A percentile compares a stretch with the other conserved stretches of the same genome.
These are phyloP conservation scores for Colletotrichum sp. DNA, from an alignment of 2,329 filamentous ascomycete genomes.

Conservation along the genomic window DNA sequence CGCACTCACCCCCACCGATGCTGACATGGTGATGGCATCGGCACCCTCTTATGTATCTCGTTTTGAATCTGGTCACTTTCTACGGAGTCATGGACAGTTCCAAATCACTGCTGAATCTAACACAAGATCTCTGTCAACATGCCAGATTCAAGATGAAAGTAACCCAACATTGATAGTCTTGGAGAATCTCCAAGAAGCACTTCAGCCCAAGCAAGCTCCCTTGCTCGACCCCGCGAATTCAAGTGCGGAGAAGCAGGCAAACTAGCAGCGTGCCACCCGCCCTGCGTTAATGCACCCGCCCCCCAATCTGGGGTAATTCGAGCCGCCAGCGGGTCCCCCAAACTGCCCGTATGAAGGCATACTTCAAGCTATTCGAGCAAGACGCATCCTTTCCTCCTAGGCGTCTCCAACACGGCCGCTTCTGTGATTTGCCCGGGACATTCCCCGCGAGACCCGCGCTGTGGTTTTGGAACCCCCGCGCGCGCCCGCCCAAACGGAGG, in stretches of 20 bases:
- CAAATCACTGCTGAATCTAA: neutral
- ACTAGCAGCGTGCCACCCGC: neutral
- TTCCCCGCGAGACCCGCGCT: neutral
- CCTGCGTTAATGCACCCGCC: neutral
- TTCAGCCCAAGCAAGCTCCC: neutral
- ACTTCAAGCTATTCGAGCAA: neutral
- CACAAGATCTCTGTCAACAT: neutral
- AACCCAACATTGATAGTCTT: neutral
- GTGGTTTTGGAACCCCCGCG: neutral
- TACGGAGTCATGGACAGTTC: neutral
- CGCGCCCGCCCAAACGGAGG: neutral
- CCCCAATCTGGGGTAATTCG: conserved; percentile 12
- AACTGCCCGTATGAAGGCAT: neutral
- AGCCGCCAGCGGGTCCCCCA: conserved; percentile 7
- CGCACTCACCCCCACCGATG: neutral
- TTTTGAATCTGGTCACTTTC: neutral
- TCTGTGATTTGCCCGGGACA: conserved; percentile 5
- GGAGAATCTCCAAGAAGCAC: neutral
- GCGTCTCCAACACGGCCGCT: neutral
- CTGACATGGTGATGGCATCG: neutral
- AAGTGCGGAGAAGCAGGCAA: conserved; percentile 8
- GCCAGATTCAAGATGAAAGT: neutral
- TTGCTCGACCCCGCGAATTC: neutral
- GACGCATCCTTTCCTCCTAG: neutral
- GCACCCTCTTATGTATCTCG: neutral